Evolutionary conservation across 495 filamentous ascomycete genomes (phyloP).

Genomic region (Aspergillus steynii): DNA sequence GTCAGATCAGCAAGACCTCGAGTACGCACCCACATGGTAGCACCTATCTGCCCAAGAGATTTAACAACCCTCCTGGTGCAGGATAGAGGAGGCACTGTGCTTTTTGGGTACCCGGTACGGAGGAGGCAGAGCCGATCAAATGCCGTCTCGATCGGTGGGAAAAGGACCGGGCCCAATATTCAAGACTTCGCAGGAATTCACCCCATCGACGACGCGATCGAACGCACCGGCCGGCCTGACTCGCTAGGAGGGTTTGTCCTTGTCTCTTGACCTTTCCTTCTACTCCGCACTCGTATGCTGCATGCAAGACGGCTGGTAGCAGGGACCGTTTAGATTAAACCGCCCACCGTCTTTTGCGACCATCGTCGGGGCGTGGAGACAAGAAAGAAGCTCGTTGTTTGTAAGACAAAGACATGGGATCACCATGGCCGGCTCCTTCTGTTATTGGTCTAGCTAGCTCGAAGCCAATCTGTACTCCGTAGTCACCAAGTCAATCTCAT

Average conservation of each 20-base stretch:
- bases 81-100: background rate
- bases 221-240: background rate
- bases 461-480: background rate
- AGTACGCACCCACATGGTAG: background rate
- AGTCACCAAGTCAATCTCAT: conserved; percentile 5
- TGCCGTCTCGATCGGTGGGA: background rate
- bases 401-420: background rate
- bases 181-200: background rate
- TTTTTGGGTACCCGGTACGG: background rate
- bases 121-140: background rate
- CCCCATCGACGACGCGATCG: background rate
- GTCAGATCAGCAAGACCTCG: background rate
- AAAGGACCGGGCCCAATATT: background rate
- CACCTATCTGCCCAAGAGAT: background rate
- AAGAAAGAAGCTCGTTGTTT: conserved; percentile 1
- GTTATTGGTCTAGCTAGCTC: conserved; percentile 5
- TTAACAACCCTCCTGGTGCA: background rate
- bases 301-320: conserved; percentile 18
- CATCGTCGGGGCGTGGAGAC: background rate
- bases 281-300: conserved; percentile 15
- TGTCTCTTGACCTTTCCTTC: background rate
- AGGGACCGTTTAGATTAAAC: conserved; percentile 5
- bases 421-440: background rate
- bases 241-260: background rate
- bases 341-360: background rate